phyloP scores from a whole-genome alignment of 1,139 yeast genomes.

The Zygosaccharomyces pseudobailii region DNA sequence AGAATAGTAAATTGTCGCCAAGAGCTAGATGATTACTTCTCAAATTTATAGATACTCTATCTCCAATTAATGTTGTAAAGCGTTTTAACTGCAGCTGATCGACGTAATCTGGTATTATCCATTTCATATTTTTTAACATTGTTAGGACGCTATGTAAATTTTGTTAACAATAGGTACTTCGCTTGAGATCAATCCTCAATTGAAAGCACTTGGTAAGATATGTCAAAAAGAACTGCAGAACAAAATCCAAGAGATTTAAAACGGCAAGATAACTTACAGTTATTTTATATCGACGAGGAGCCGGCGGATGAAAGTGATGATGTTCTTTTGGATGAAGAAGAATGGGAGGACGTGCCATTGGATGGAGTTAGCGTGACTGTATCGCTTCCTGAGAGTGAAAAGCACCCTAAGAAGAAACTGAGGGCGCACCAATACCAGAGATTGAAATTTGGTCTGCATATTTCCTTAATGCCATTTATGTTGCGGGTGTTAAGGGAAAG shows the following conservation, averaged over 20 bases:
- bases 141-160: background rate
- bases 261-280: background rate
- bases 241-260: background rate
- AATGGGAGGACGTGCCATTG: conserved; percentile 27
- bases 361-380: conserved; percentile 7
- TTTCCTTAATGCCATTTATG: conserved; percentile 20
- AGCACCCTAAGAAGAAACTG: conserved; percentile 3
- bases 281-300: conserved; percentile 5
- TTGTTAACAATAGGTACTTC: background rate
- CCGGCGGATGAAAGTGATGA: conserved; percentile 9
- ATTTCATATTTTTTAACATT: conserved; percentile 1
- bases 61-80: conserved; percentile 3
- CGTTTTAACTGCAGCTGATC: conserved; percentile 6
- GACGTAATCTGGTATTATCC: conserved; percentile 4
- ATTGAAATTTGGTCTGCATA: conserved; percentile 18
- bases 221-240: background rate
- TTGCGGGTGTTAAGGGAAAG: conserved; percentile 14
- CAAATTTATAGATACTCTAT: conserved; percentile 2
- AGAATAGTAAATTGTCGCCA: conserved; percentile 67
- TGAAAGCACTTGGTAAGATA: background rate
- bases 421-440: conserved; percentile 9
- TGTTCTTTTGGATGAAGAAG: conserved; percentile 4
- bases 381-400: background rate
- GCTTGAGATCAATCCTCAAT: background rate
- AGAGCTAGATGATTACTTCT: background rate